Evolutionary conservation across 1,284 basidiomycete genomes (phyloP).

Genomic region (Lentinula novae-zelandiae): DNA sequence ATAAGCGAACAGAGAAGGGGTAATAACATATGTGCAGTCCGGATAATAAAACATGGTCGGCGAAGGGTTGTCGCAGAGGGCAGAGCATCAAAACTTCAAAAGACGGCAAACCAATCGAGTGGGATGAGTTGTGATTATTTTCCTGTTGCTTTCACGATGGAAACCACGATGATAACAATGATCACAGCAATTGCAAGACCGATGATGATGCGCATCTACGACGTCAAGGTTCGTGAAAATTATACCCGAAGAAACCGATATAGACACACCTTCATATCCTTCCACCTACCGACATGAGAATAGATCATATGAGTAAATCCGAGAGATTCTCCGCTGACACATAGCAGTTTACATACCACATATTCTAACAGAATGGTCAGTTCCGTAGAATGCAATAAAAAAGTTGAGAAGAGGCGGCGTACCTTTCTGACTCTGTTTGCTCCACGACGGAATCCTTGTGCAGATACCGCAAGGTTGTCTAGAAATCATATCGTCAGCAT

Average conservation of each 20-base stretch:
- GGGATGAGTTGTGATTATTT: conserved; percentile 20
- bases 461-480: conserved; percentile 98
- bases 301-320: neutral
- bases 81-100: neutral
- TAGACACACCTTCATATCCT: conserved; percentile 85
- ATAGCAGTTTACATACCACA: conserved; percentile 62
- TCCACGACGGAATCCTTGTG: conserved; percentile 96
- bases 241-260: neutral
- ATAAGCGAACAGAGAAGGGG: neutral
- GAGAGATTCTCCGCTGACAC: conserved; percentile 10
- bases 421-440: conserved; percentile 95
- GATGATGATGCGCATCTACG: conserved; percentile 87
- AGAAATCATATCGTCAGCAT: conserved; percentile 4
- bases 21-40: conserved; percentile 12
- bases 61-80: neutral
- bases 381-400: neutral
- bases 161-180: conserved; percentile 91
- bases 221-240: conserved; percentile 15
- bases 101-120: neutral
- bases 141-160: conserved; percentile 79
- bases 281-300: conserved; percentile 65
- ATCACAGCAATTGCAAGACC: conserved; percentile 84
- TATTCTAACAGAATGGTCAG: conserved; percentile 48
- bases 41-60: conserved; percentile 8
- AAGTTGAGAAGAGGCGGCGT: conserved; percentile 1